phyloP scores from a whole-genome alignment of 2,329 filamentous ascomycete species.

The Colletotrichum orchidophilum region DNA sequence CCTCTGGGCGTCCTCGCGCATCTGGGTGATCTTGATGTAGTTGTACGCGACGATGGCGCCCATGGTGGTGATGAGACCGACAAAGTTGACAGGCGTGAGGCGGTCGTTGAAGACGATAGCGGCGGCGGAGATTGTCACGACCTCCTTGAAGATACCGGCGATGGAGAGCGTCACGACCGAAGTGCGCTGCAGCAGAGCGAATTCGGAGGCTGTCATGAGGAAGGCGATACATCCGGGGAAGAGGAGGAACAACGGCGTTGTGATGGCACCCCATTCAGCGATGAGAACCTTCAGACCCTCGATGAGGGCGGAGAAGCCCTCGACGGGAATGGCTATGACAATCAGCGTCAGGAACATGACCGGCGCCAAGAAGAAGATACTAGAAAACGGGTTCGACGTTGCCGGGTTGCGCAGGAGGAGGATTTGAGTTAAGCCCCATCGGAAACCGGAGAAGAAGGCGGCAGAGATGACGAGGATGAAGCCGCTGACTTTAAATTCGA shows the following conservation, averaged over 20 bases:
- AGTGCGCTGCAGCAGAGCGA: slow-evolving; percentile 92
- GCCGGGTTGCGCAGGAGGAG: slow-evolving; percentile 92
- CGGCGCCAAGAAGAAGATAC: slow-evolving; percentile 96
- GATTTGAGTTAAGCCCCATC: slow-evolving; percentile 98
- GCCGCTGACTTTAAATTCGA: slow-evolving; percentile 85
- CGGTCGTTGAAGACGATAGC: slow-evolving; percentile 88
- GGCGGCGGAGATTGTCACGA: slow-evolving; percentile 91
- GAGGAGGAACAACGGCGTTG: slow-evolving; percentile 78
- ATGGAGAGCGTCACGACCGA: slow-evolving; percentile 96
- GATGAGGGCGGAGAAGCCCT: slow-evolving; percentile 76
- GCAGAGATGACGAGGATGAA: slow-evolving; percentile 94
- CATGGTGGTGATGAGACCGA: slow-evolving; percentile 89
- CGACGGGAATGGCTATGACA: slow-evolving; percentile 83
- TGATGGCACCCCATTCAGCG: slow-evolving; percentile 71
- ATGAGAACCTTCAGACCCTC: slow-evolving; percentile 72
- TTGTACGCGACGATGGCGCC: slow-evolving; percentile 90
- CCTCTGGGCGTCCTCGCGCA: slow-evolving; percentile 78
- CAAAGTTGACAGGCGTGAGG: slow-evolving; percentile 86
- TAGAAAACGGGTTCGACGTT: slow-evolving; percentile 95
- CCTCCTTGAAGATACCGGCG: slow-evolving; percentile 98
- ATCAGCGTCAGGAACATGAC: slow-evolving; percentile 92
- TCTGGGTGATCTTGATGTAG: slow-evolving; percentile 90
- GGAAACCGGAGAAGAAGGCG: slow-evolving; percentile 94
- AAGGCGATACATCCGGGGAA: slow-evolving; percentile 94
- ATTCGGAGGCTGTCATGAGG: slow-evolving; percentile 95